A percentile compares a stretch with the other conserved stretches of the same genome.
phyloP scores from a whole-genome alignment of 108 stramenopile genomes.

The Nitzschia putrida region DNA sequence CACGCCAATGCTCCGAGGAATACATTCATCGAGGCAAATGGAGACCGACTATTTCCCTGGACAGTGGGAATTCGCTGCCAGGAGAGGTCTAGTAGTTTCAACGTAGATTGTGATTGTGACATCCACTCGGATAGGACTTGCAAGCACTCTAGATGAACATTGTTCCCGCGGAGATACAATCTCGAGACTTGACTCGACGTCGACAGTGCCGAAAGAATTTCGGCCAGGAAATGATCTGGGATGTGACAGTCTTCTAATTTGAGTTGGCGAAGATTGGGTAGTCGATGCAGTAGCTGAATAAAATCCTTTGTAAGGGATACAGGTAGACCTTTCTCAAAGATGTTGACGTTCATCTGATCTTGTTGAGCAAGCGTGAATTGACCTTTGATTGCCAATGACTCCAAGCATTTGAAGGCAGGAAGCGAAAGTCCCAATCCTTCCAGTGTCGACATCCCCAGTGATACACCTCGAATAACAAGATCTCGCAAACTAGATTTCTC shows the following conservation, averaged over 20 bases:
- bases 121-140: background rate
- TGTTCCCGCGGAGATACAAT: background rate
- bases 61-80: background rate
- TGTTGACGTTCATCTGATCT: background rate
- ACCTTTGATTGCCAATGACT: background rate
- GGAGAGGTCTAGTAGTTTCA: background rate
- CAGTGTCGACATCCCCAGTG: background rate
- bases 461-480: background rate
- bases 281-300: background rate
- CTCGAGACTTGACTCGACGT: background rate
- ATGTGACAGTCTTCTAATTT: background rate
- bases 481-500: background rate
- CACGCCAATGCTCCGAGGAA: background rate
- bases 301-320: background rate
- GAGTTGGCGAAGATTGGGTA: background rate
- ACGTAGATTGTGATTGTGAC: background rate
- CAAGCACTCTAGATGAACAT: background rate
- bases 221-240: background rate
- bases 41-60: background rate
- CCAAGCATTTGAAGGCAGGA: background rate
- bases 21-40: background rate
- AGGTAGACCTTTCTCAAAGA: background rate
- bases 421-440: background rate
- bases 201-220: background rate
- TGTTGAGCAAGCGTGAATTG: background rate